A percentile compares a stretch with the other conserved stretches of the same genome.
Conservation (phyloP, 768 basidiomycete genomes). For the Pleurotus tuoliensis region DNA sequence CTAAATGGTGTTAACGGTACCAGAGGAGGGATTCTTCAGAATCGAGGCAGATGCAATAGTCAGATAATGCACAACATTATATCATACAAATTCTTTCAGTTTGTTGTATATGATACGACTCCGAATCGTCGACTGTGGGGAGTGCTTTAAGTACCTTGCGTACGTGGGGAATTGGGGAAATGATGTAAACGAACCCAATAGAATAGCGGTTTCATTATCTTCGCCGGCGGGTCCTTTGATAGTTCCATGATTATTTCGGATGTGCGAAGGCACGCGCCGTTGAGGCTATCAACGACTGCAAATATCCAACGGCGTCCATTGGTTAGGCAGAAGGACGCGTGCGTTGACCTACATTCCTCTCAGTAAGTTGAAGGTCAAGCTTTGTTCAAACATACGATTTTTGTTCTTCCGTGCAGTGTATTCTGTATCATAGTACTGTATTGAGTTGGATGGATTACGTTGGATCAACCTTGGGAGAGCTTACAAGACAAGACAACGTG, state of each 20-base stretch:
- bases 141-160: neutral
- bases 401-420: too few species aligned
- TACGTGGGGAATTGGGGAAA: neutral
- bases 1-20: too few species aligned
- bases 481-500: constrained; percentile 2
- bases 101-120: neutral
- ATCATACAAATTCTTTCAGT: neutral
- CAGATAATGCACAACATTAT: too few species aligned
- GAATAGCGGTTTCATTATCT: constrained; percentile 3
- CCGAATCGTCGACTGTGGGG: neutral
- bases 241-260: neutral
- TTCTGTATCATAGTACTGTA: too few species aligned
- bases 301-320: constrained; percentile 2
- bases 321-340: neutral
- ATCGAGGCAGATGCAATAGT: too few species aligned
- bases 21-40: too few species aligned
- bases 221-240: neutral
- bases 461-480: neutral
- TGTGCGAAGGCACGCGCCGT: neutral
- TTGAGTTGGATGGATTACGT: neutral
- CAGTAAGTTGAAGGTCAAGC: too few species aligned
- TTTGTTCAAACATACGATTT: too few species aligned
- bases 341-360: neutral
- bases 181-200: constrained; percentile 4
- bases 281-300: neutral